These are phyloP conservation scores for Mrakia frigida DNA, from an alignment of 768 basidiomycete genomes.

Conservation along the genomic window DNA sequence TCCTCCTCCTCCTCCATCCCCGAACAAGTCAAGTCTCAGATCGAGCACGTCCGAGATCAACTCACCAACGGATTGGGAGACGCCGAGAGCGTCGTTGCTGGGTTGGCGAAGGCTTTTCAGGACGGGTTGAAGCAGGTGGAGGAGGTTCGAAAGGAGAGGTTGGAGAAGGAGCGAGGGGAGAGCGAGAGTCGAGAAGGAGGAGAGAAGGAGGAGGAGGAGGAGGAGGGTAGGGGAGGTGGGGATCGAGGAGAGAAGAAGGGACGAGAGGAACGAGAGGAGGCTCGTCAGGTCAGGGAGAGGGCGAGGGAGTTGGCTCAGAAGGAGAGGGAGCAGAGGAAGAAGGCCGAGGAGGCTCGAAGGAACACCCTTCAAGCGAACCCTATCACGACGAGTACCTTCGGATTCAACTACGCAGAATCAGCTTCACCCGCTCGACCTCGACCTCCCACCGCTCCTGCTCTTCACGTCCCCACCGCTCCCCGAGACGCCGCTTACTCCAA, in stretches of 20 bases:
- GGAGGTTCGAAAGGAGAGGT: background rate
- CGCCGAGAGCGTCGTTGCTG: background rate
- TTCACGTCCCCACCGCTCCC: no score
- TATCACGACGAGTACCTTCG: background rate
- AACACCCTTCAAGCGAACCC: no score
- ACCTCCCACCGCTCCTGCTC: background rate
- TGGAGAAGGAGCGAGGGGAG: background rate
- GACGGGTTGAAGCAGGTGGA: conserved; percentile 7
- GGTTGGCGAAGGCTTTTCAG: background rate
- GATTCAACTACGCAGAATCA: background rate
- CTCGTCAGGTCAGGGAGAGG: background rate
- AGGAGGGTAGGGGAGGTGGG: background rate
- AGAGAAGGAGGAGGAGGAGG: background rate
- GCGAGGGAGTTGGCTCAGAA: background rate
- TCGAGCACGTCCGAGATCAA: conserved; percentile 1
- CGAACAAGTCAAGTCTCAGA: background rate
- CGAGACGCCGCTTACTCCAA: background rate
- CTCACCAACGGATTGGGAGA: background rate
- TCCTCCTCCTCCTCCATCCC: background rate
- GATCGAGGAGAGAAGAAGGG: background rate
- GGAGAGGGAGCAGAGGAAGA: background rate
- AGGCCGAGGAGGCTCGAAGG: background rate
- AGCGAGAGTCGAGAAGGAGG: no score
- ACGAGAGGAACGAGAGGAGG: background rate
- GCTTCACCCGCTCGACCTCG: background rate